Evolutionary conservation across 169 alveolate genomes (phyloP).

Genomic region (Eimeria necatrix): DNA sequence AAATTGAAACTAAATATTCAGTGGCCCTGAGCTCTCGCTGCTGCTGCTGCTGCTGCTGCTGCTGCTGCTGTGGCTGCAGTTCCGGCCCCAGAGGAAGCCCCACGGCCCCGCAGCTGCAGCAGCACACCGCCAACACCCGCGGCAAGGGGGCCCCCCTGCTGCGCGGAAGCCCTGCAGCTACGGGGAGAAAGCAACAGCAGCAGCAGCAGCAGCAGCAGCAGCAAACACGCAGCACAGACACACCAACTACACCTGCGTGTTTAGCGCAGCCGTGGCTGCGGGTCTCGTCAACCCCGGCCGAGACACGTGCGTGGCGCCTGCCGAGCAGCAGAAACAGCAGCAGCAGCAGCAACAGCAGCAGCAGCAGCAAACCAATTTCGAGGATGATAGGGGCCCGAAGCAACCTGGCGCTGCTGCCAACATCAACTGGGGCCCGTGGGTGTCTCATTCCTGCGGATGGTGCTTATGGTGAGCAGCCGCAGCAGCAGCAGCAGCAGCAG

Average conservation of each 20-base stretch:
- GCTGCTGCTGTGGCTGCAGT: slow-evolving; percentile 39
- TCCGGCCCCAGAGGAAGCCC: slow-evolving; percentile 37
- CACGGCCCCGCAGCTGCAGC: not conserved
- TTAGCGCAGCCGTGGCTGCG: slow-evolving; percentile 66
- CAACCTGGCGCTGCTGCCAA: not conserved
- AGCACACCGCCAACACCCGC: slow-evolving; percentile 38
- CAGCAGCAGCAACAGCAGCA: slow-evolving; percentile 57
- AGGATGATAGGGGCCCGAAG: not conserved
- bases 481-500: not conserved
- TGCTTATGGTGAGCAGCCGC: slow-evolving; percentile 20
- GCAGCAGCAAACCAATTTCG: not conserved
- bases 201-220: slow-evolving; percentile 46
- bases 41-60: not conserved
- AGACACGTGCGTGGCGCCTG: slow-evolving; percentile 23
- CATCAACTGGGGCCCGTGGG: not conserved
- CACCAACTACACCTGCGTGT: slow-evolving; percentile 24
- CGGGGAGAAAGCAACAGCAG: slow-evolving; percentile 58
- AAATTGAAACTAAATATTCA: too few relatives aligned
- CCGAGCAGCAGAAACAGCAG: slow-evolving; percentile 59
- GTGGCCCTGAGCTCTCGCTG: not conserved
- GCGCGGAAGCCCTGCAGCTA: slow-evolving; percentile 63
- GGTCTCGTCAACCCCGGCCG: slow-evolving; percentile 50
- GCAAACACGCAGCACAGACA: not conserved
- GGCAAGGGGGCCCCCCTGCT: slow-evolving; percentile 24
- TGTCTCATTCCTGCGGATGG: not conserved